phyloP scores from a whole-genome alignment of 2,329 filamentous ascomycete genomes.

The Fusarium nygamai region DNA sequence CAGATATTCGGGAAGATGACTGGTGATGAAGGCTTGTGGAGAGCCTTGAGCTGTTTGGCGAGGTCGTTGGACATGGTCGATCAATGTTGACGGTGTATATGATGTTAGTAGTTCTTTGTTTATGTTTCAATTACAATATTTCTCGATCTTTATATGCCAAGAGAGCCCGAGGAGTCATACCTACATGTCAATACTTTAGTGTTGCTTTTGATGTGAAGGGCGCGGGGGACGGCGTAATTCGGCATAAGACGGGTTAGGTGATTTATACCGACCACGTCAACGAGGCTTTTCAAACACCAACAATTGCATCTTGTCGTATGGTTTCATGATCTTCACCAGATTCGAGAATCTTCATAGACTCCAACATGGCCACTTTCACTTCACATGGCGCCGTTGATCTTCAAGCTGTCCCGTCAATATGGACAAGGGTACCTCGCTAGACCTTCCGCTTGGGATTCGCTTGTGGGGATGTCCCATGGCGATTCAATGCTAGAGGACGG shows the following conservation, averaged over 20 bases:
- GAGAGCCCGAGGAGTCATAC: not conserved
- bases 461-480: conserved; percentile 8
- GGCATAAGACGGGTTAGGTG: not conserved
- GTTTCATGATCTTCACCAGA: not conserved
- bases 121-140: too few relatives aligned
- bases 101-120: not conserved
- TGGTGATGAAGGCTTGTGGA: conserved; percentile 62
- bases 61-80: conserved; percentile 42
- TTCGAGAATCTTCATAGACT: not conserved
- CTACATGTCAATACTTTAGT: not conserved
- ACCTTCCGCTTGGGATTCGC: conserved; percentile 9
- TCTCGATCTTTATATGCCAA: conserved; percentile 3
- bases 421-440: conserved; percentile 4
- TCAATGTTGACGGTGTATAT: not conserved
- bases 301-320: not conserved
- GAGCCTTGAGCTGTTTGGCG: conserved; percentile 51
- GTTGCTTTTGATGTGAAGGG: conserved; percentile 29
- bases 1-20: conserved; percentile 66
- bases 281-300: not conserved
- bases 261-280: not conserved
- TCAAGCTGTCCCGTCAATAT: not conserved
- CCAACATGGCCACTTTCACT: not conserved
- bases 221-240: conserved; percentile 17
- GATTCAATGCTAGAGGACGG: not conserved
- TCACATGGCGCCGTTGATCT: not conserved